Evolutionary conservation across 805 yeast species (phyloP), one percentile per base, ranked within the genome.

Genomic region (Metschnikowia koreensis): DNA sequence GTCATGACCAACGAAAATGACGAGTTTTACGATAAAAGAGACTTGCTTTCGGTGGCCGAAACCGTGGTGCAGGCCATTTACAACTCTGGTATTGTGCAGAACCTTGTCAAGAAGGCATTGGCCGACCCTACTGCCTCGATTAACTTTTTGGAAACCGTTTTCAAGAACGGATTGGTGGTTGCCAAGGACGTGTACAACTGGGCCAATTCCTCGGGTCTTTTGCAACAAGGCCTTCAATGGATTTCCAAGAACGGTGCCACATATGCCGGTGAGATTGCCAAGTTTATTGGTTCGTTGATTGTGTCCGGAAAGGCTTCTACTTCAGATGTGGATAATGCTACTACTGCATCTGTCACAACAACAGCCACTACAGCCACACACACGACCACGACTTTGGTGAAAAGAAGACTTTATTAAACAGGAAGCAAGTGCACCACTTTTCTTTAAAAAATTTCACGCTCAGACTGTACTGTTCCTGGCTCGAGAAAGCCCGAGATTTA

Each of bases 21-120:
- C 28, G 75, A 69, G 51, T 65, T 50, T 60, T 58, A 72, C 53
- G 65, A 61, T 54, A 70, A 70, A 66, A 70, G 76, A 66, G 77
- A 71, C 59, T 45, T 71, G 37, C 44, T 62, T 43, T 52, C 61
- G 15, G 62, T 71, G 44, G 59, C 73, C 45, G 38, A 61, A 15
- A 54, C 61, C 29, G 62, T 74, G 47, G 67, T 66, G 50, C 48
- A 50, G 34, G 66, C 62, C 52, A 65, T 74, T 55, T 60, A 67
- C 55, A 58, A 60, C 59, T 67, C 77, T 22, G 76, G 76, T 16
- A 51, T 73, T 29, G 66, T 73, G 29, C 58, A 57, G 46, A 41
- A 53, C 41, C 63, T 72, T 47, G 51, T 74, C 51, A 56, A 64
- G 52, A 71, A 69, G 62, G 71, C 67, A 33, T 60, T 69, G 57